phyloP scores from a whole-genome alignment of 345 rosid genomes.

The Capsella bursapastoris region DNA sequence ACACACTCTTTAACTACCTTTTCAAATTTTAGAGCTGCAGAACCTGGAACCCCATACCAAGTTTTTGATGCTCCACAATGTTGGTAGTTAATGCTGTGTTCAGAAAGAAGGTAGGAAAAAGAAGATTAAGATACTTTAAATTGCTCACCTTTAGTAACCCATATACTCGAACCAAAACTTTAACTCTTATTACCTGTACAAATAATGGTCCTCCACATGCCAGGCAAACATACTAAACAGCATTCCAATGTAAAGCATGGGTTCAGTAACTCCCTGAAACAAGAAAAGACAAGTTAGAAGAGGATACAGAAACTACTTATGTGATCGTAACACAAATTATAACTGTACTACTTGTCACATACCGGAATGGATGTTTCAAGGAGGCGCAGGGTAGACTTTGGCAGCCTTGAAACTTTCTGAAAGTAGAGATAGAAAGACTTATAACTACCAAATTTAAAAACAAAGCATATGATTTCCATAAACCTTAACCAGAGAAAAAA shows the following conservation, averaged over 20 bases:
- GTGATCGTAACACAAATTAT: conserved; percentile 7
- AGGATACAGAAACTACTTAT: background rate
- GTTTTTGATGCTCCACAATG: conserved; percentile 99
- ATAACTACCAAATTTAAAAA: conserved; percentile 17
- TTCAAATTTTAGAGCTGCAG: conserved; percentile 90
- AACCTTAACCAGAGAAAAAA: conserved; percentile 12
- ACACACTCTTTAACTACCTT: conserved; percentile 88
- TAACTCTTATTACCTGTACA: conserved; percentile 73
- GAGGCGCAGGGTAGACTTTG: conserved; percentile 89
- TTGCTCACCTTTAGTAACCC: conserved; percentile 1
- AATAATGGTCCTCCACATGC: conserved; percentile 99
- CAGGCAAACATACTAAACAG: conserved; percentile 98
- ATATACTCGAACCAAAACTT: conserved; percentile 18
- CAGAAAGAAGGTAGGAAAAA: conserved; percentile 4
- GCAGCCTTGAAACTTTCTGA: conserved; percentile 85
- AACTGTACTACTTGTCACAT: conserved; percentile 27
- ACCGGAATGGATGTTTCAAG: conserved; percentile 90
- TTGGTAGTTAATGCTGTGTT: conserved; percentile 91
- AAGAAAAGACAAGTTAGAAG: conserved; percentile 32
- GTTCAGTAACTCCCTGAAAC: conserved; percentile 98
- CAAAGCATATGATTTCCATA: conserved; percentile 2
- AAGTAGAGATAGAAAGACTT: conserved; percentile 34
- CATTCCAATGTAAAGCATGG: conserved; percentile 99
- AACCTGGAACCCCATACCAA: conserved; percentile 98
- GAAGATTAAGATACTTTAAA: background rate